These are phyloP conservation scores for Hortiboletus campestris DNA, from an alignment of 768 basidiomycete genomes.

Conservation along the genomic window DNA sequence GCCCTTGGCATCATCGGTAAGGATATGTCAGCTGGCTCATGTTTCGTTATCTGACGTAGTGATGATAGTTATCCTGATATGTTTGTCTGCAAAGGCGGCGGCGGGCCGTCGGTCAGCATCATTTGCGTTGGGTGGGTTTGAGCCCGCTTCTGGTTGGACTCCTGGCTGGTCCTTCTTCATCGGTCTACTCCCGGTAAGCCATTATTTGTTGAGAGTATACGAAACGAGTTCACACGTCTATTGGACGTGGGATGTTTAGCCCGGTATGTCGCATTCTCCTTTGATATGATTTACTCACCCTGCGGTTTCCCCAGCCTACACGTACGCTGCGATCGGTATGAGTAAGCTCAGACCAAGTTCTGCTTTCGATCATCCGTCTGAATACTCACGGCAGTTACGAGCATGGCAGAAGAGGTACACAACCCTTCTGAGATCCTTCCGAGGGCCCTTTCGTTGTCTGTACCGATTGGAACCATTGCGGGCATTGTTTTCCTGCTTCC, in stretches of 20 bases:
- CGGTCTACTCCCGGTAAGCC: conserved; percentile 53
- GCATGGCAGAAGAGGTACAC: conserved; percentile 68
- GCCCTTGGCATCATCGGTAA: conserved; percentile 52
- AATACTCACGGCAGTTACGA: conserved; percentile 42
- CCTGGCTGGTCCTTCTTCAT: conserved; percentile 71
- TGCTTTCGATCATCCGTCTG: not conserved
- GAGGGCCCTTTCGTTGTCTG: conserved; percentile 49
- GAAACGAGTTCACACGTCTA: not conserved
- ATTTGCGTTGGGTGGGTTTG: conserved; percentile 58
- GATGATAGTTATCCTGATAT: conserved; percentile 51
- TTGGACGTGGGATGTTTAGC: conserved; percentile 15
- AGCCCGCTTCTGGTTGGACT: conserved; percentile 66
- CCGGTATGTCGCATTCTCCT: conserved; percentile 19
- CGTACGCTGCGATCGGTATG: conserved; percentile 62
- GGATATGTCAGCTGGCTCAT: not conserved
- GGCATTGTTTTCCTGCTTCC: conserved; percentile 61
- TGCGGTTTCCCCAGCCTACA: conserved; percentile 49
- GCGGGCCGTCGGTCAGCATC: conserved; percentile 51
- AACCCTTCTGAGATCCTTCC: conserved; percentile 56
- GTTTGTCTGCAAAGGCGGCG: conserved; percentile 56
- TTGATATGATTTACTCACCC: not conserved
- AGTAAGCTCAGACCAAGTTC: conserved; percentile 33
- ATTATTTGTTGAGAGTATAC: not conserved
- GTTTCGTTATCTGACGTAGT: conserved; percentile 14
- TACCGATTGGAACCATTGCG: conserved; percentile 50